Conservation (phyloP, 1,139 yeast genomes). For the Saccharomyces uvarum region DNA sequence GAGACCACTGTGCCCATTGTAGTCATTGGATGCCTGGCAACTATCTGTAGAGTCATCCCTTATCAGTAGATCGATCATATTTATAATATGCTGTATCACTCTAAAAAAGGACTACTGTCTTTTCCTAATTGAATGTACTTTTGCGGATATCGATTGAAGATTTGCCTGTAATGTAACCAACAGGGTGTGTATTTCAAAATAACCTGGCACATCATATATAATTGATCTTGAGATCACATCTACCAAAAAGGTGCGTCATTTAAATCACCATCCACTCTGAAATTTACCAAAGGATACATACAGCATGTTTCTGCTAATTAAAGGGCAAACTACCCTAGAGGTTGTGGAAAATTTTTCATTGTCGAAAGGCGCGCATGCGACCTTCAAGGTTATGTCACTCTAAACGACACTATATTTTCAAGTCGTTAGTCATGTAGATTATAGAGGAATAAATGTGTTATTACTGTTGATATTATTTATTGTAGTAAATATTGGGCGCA, state of each 20-base stretch:
- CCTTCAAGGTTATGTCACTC: neutral
- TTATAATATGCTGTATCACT: neutral
- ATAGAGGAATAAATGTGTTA: neutral
- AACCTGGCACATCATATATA: neutral
- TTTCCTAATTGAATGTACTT: neutral
- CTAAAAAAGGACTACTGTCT: neutral
- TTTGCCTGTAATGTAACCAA: neutral
- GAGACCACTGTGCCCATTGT: conserved; percentile 38
- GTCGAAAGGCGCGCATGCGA: neutral
- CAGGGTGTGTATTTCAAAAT: neutral
- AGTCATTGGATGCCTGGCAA: conserved; percentile 28
- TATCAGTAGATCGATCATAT: conserved; percentile 3
- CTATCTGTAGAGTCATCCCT: conserved; percentile 9
- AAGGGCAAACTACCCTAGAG: neutral
- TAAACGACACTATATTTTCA: neutral
- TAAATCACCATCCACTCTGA: neutral
- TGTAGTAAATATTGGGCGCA: neutral
- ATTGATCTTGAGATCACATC: neutral
- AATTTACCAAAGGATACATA: neutral
- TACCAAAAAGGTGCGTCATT: neutral
- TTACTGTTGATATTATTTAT: neutral
- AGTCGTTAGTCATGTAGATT: neutral
- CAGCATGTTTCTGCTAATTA: neutral
- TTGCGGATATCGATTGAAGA: neutral
- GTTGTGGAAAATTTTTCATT: neutral